A percentile compares a stretch with the other conserved stretches of the same genome.
phyloP scores from a whole-genome alignment of 108 stramenopile genomes.

The Skeletonema tropicum region DNA sequence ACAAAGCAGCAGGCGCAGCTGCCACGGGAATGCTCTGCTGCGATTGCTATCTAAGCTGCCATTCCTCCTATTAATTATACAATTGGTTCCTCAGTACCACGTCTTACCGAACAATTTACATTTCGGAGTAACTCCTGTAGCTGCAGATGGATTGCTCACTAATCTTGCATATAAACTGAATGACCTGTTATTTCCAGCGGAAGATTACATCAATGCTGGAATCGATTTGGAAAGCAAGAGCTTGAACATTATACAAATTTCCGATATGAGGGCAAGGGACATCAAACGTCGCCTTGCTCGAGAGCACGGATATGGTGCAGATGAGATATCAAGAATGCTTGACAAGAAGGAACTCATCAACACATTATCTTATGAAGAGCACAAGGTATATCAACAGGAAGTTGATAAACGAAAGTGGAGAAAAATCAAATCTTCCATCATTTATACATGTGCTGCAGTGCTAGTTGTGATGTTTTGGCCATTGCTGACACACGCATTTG shows the following conservation, averaged over 20 bases:
- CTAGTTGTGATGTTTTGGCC: slow-evolving; percentile 75
- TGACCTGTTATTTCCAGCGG: slow-evolving; percentile 33
- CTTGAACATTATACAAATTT: slow-evolving; percentile 71
- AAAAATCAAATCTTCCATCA: slow-evolving; percentile 44
- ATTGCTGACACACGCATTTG: slow-evolving; percentile 57
- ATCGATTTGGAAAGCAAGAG: slow-evolving; percentile 39
- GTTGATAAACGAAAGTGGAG: slow-evolving; percentile 55
- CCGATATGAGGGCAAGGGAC: slow-evolving; percentile 78
- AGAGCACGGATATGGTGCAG: slow-evolving; percentile 74
- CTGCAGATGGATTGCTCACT: background rate
- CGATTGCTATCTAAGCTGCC: background rate
- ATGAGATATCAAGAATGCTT: slow-evolving; percentile 83
- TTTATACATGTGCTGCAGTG: slow-evolving; percentile 61
- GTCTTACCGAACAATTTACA: background rate
- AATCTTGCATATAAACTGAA: background rate
- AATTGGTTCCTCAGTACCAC: background rate
- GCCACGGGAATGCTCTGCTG: background rate
- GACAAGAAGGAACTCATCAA: slow-evolving; percentile 90
- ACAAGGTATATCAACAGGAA: slow-evolving; percentile 63
- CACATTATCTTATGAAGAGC: slow-evolving; percentile 81
- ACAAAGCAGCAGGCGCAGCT: background rate
- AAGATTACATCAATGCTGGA: slow-evolving; percentile 33
- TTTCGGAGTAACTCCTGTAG: background rate
- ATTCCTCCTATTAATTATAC: background rate
- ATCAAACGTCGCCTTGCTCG: slow-evolving; percentile 79